These are phyloP conservation scores for Cardamine resedifolia DNA, from an alignment of 345 rosid genomes.

Conservation along the genomic window DNA sequence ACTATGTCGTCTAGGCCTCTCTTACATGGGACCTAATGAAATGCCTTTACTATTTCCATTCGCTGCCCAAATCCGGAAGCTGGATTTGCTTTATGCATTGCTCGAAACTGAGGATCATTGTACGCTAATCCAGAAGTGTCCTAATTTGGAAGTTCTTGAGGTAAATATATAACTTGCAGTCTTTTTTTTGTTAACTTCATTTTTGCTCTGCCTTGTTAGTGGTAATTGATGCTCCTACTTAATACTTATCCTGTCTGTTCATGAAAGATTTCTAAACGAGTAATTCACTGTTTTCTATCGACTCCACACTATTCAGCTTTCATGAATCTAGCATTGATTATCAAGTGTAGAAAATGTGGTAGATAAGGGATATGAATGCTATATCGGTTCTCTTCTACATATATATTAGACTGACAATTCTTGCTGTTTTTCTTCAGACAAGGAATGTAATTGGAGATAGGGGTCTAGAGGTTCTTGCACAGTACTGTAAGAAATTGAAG, in stretches of 20 bases:
- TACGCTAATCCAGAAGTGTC: slow-evolving; percentile 68
- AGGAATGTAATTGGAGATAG: slow-evolving; percentile 95
- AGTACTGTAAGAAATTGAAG: slow-evolving; percentile 63
- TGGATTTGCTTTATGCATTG: slow-evolving; percentile 87
- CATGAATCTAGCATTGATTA: neutral
- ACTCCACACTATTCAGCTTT: neutral
- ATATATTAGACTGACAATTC: neutral
- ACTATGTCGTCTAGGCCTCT: slow-evolving; percentile 68
- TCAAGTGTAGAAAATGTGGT: neutral
- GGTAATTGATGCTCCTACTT: neutral
- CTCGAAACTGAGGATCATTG: slow-evolving; percentile 88
- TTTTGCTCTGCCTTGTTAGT: neutral
- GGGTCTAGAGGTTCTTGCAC: slow-evolving; percentile 84
- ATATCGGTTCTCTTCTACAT: neutral
- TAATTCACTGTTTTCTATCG: neutral
- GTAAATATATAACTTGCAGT: slow-evolving; percentile 39
- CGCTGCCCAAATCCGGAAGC: slow-evolving; percentile 65
- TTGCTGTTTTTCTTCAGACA: slow-evolving; percentile 53
- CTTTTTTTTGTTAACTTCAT: neutral
- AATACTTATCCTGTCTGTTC: neutral
- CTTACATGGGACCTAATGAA: slow-evolving; percentile 69
- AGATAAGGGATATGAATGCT: slow-evolving; percentile 8
- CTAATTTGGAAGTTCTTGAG: slow-evolving; percentile 93
- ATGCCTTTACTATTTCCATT: slow-evolving; percentile 78
- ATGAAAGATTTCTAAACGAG: neutral